A percentile compares a stretch with the other conserved stretches of the same genome.
phyloP scores from a whole-genome alignment of 805 yeast genomes.

The Blastobotrys chiropterorum region DNA sequence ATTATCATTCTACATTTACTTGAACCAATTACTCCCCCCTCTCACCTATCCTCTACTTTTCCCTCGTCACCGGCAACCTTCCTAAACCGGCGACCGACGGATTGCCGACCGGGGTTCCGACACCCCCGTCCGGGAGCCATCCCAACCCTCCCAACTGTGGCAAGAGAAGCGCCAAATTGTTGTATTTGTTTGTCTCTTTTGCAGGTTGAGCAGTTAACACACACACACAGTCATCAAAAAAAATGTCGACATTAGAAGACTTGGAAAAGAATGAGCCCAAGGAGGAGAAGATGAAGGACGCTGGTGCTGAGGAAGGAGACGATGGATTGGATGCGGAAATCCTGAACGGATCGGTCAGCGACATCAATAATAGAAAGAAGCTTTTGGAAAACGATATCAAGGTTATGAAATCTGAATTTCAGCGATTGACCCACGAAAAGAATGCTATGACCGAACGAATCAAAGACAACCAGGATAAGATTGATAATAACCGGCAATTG shows the following conservation, averaged over 20 bases:
- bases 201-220: no score
- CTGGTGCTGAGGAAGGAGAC: conserved; percentile 32
- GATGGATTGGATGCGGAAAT: conserved; percentile 78
- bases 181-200: not conserved
- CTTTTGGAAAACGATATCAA: conserved; percentile 91
- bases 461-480: conserved; percentile 93
- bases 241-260: conserved; percentile 82
- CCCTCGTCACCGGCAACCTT: no score
- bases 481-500: conserved; percentile 88
- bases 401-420: conserved; percentile 87
- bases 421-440: conserved; percentile 86
- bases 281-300: conserved; percentile 23
- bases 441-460: conserved; percentile 88
- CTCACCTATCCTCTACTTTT: no score
- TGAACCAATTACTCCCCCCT: no score
- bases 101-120: no score
- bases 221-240: not conserved
- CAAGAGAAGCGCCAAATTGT: not conserved
- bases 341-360: conserved; percentile 67
- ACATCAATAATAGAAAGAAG: conserved; percentile 77
- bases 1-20: no score
- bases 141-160: not conserved
- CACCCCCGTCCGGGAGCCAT: no score
- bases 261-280: conserved; percentile 47
- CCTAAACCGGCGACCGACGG: no score